Conservation (phyloP, 2,329 filamentous ascomycete species). For the Pseudogymnoascus sp. region DNA sequence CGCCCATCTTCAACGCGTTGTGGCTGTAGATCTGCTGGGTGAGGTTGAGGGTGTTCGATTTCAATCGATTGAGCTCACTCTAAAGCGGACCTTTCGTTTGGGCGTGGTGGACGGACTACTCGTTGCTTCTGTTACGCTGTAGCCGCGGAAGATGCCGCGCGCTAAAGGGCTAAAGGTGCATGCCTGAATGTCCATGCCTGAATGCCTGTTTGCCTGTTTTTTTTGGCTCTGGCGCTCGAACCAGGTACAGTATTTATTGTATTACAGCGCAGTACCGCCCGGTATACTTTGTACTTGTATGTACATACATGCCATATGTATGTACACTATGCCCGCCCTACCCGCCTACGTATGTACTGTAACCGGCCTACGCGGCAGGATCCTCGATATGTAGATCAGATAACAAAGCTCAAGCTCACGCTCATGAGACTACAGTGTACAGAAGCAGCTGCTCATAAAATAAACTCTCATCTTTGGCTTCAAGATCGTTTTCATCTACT, state of each 20-base stretch:
- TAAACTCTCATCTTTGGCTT: neutral
- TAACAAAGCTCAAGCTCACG: neutral
- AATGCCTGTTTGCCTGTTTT: too few species aligned
- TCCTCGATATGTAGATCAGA: neutral
- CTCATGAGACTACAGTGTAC: neutral
- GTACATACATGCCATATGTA: neutral
- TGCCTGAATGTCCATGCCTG: neutral
- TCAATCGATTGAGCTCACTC: slow-evolving; percentile 6
- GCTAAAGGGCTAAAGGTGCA: neutral
- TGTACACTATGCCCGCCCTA: neutral
- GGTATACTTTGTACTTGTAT: neutral
- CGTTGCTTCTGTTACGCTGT: neutral
- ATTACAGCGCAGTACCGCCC: neutral
- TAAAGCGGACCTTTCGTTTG: neutral
- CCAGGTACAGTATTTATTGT: neutral
- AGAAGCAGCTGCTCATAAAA: neutral
- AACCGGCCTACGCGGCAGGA: neutral
- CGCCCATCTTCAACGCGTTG: slow-evolving; percentile 33
- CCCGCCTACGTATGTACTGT: neutral
- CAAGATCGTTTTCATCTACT: neutral
- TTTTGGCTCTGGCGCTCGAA: neutral
- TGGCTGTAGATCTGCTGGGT: slow-evolving; percentile 3
- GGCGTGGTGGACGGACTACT: neutral
- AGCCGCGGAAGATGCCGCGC: slow-evolving; percentile 6
- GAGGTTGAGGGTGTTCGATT: neutral